Percentiles rank a stretch among this genome's conserved stretches.
Evolutionary conservation across 2,329 filamentous ascomycete species (phyloP).

Genomic region (Phyllosticta capitalensis): DNA sequence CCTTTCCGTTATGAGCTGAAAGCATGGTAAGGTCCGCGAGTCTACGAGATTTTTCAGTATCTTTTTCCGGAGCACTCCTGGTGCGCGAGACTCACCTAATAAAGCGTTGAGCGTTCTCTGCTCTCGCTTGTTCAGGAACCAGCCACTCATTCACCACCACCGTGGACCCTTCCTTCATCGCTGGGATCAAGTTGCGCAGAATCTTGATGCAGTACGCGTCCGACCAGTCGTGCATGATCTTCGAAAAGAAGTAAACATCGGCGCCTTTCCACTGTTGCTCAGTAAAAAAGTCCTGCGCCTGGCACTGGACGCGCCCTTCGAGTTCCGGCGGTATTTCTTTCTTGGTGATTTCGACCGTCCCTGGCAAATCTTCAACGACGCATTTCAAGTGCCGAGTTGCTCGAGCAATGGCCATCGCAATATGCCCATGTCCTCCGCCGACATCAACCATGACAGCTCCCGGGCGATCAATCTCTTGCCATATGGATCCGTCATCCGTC

Average conservation of each 20-base stretch:
- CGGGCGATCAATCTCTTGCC: not conserved
- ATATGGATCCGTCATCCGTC: not conserved
- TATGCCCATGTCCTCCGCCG: conserved; percentile 11
- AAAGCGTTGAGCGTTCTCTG: too few relatives aligned
- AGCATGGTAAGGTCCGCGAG: conserved; percentile 6
- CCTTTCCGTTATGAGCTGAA: not conserved
- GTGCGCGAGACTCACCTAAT: too few relatives aligned
- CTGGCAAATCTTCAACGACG: conserved; percentile 23
- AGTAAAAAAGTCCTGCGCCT: conserved; percentile 49
- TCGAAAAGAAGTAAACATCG: conserved; percentile 51
- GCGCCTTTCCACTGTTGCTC: conserved; percentile 44
- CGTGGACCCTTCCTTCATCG: conserved; percentile 25
- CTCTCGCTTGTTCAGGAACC: conserved; percentile 15
- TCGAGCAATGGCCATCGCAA: conserved; percentile 19
- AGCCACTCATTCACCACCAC: conserved; percentile 15
- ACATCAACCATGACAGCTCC: not conserved
- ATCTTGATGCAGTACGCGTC: conserved; percentile 34
- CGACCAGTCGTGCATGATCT: conserved; percentile 54
- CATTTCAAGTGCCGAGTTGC: conserved; percentile 21
- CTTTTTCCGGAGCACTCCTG: too few relatives aligned
- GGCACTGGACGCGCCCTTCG: conserved; percentile 24
- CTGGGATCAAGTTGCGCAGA: conserved; percentile 27
- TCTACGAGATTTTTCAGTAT: not conserved
- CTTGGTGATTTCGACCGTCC: conserved; percentile 9
- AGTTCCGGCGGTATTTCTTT: conserved; percentile 12